phyloP scores from a whole-genome alignment of 2,329 filamentous ascomycete species.

The Hirsutella minnesotensis region DNA sequence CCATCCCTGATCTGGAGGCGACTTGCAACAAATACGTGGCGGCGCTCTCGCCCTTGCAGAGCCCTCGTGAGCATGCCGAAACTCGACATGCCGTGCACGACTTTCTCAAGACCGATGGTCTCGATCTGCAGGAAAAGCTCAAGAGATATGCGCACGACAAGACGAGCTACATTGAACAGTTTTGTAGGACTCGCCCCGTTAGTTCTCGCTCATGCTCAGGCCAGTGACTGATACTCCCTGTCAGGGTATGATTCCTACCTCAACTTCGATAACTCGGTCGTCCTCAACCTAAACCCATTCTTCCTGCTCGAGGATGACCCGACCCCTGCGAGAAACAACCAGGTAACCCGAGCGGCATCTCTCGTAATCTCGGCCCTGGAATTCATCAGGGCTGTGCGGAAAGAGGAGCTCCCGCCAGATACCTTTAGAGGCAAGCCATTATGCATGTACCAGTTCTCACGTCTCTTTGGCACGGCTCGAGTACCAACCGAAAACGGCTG shows the following conservation, averaged over 20 bases:
- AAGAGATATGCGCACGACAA: slow-evolving; percentile 84
- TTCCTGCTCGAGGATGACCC: slow-evolving; percentile 96
- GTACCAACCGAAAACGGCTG: slow-evolving; percentile 92
- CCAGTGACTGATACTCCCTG: slow-evolving; percentile 4
- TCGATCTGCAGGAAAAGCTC: slow-evolving; percentile 74
- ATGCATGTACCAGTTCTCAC: slow-evolving; percentile 97
- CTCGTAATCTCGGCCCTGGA: slow-evolving; percentile 81
- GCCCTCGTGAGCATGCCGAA: slow-evolving; percentile 68
- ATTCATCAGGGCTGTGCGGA: slow-evolving; percentile 85
- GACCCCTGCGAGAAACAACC: slow-evolving; percentile 89
- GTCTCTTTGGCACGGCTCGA: slow-evolving; percentile 86
- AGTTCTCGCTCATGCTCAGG: not conserved
- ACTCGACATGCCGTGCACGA: slow-evolving; percentile 70
- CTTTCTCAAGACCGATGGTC: slow-evolving; percentile 72
- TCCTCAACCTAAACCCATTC: slow-evolving; percentile 94
- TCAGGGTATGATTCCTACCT: slow-evolving; percentile 97
- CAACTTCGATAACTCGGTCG: slow-evolving; percentile 95
- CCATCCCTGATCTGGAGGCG: slow-evolving; percentile 75
- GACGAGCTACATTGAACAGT: slow-evolving; percentile 96
- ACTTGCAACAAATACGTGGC: slow-evolving; percentile 72
- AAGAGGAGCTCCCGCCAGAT: slow-evolving; percentile 86
- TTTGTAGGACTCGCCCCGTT: slow-evolving; percentile 53
- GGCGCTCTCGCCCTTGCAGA: slow-evolving; percentile 71
- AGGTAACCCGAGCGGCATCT: slow-evolving; percentile 88
- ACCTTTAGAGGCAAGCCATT: slow-evolving; percentile 71